Percentiles rank a stretch among this genome's conserved stretches.
Evolutionary conservation across 306 rosid genomes (phyloP).

Genomic region (Citrullus colocynthis): DNA sequence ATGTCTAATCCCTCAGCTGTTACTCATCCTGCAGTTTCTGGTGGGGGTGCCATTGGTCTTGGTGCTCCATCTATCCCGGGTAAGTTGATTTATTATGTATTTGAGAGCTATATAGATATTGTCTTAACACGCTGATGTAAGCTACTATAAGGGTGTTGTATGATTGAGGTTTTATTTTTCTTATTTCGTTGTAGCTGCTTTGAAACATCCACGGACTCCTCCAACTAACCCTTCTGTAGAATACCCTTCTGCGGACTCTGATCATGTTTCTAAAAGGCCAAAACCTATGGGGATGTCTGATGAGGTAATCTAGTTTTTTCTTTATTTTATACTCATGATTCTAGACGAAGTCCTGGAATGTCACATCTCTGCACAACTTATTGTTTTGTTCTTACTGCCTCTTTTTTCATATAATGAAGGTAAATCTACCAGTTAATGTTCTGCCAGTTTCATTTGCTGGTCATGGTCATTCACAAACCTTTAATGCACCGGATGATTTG

Average conservation of each 20-base stretch:
- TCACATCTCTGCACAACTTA: neutral
- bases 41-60: constrained; percentile 88
- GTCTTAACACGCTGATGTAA: constrained; percentile 3
- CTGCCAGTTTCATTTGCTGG: constrained; percentile 68
- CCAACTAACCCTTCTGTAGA: constrained; percentile 85
- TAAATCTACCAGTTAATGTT: constrained; percentile 83
- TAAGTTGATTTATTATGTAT: constrained; percentile 16
- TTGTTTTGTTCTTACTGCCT: neutral
- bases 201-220: constrained; percentile 95
- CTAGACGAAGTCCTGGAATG: neutral
- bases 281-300: constrained; percentile 78
- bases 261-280: constrained; percentile 78
- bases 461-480: constrained; percentile 63
- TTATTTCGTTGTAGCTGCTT: constrained; percentile 51
- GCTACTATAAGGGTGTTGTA: constrained; percentile 3
- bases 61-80: constrained; percentile 95
- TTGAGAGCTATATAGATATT: constrained; percentile 5
- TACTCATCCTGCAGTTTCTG: constrained; percentile 77
- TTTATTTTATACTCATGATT: constrained; percentile 2
- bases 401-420: constrained; percentile 35
- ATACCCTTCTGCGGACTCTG: constrained; percentile 88
- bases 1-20: constrained; percentile 95
- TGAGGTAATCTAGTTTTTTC: constrained; percentile 38
- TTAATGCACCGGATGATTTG: constrained; percentile 77
- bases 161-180: constrained; percentile 6